A percentile compares a stretch with the other conserved stretches of the same genome.
Conservation (phyloP, 164 flowering plant species). For the Aristolochia fimbriata region DNA sequence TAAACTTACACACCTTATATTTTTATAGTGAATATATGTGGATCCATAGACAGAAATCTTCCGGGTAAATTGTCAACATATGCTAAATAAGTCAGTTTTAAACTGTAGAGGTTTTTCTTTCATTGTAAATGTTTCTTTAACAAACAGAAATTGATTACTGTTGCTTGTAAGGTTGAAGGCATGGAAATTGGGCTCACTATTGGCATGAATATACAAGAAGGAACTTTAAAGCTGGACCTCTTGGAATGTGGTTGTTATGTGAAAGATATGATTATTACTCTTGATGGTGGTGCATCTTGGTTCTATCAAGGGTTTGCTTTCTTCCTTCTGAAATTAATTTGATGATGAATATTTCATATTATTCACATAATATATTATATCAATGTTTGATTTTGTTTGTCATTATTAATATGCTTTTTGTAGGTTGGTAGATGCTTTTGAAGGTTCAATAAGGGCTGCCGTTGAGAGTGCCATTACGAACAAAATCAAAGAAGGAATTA, state of each 20-base stretch:
- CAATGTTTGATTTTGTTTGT: neutral
- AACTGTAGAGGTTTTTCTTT: neutral
- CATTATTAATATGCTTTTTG: neutral
- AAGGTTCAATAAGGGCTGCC: constrained; percentile 55
- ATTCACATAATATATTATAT: neutral
- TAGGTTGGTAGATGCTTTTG: constrained; percentile 78
- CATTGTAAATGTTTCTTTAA: constrained; percentile 6
- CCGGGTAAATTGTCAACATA: too few species aligned
- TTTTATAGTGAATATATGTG: too few species aligned
- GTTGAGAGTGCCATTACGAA: constrained; percentile 67
- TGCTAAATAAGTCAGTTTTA: too few species aligned
- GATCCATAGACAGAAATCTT: too few species aligned
- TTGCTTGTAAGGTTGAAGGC: constrained; percentile 68
- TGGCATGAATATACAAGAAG: constrained; percentile 53
- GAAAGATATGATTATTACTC: constrained; percentile 46
- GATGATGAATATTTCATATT: neutral
- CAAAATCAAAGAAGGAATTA: constrained; percentile 54
- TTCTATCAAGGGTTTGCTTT: constrained; percentile 79
- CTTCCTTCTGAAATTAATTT: neutral
- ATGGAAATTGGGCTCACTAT: constrained; percentile 73
- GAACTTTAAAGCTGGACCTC: constrained; percentile 48
- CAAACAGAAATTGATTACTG: constrained; percentile 17
- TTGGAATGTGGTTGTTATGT: constrained; percentile 67
- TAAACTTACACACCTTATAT: too few species aligned
- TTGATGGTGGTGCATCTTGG: constrained; percentile 98